These are phyloP conservation scores for Pholiota microspora DNA, from an alignment of 768 basidiomycete genomes.

Conservation along the genomic window DNA sequence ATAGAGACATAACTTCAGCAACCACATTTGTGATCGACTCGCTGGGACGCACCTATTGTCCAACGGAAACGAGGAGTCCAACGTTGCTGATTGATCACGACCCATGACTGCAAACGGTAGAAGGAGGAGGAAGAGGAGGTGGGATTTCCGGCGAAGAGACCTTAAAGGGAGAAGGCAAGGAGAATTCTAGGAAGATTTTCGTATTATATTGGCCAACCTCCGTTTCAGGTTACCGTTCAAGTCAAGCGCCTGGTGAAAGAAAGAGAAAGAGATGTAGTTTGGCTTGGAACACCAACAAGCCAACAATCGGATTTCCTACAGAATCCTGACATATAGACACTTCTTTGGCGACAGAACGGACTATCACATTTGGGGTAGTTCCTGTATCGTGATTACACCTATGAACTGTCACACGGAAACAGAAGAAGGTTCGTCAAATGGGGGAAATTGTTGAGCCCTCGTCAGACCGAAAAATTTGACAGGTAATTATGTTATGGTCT, in stretches of 20 bases:
- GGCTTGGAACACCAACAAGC: background rate
- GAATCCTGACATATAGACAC: background rate
- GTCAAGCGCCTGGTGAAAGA: background rate
- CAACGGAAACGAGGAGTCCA: constrained; percentile 21
- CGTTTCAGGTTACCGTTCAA: background rate
- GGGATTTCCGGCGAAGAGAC: background rate
- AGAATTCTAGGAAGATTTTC: background rate
- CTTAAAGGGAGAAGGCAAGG: background rate
- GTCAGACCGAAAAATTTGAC: too few species aligned
- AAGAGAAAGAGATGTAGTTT: background rate
- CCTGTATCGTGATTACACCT: background rate
- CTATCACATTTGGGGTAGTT: background rate
- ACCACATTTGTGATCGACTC: background rate
- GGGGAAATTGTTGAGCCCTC: background rate
- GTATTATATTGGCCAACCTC: background rate
- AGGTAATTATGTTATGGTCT: background rate
- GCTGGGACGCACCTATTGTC: constrained; percentile 29
- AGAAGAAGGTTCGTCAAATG: background rate
- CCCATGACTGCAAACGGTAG: background rate
- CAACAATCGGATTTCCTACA: background rate
- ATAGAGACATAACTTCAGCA: background rate
- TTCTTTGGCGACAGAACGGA: background rate
- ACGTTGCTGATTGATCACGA: background rate
- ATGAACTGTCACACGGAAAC: background rate
- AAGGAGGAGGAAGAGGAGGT: background rate